Conservation (phyloP, 768 basidiomycete species). For the Pholiota molesta region DNA sequence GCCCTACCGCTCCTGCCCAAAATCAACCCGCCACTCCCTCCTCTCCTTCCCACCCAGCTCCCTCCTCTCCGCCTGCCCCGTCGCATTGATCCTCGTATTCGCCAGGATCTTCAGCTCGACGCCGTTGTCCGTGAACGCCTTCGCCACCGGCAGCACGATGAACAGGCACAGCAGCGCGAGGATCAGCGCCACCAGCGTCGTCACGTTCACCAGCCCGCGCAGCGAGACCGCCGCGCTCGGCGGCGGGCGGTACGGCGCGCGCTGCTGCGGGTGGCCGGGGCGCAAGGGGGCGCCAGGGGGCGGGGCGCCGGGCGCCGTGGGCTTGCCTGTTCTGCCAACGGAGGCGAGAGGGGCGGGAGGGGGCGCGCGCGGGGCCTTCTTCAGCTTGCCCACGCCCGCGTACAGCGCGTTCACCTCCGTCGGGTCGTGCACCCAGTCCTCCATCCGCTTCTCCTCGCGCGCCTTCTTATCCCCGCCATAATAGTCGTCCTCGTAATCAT, state of each 20-base stretch:
- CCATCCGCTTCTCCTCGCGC: slow-evolving; percentile 3
- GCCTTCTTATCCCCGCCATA: slow-evolving; percentile 14
- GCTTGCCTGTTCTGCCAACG: no score
- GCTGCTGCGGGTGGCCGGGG: background rate
- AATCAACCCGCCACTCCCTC: background rate
- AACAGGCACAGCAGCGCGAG: slow-evolving; percentile 66
- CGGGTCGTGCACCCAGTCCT: slow-evolving; percentile 7
- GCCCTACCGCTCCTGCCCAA: background rate
- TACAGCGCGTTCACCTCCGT: slow-evolving; percentile 4
- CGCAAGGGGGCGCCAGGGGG: no score
- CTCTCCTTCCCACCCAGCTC: background rate
- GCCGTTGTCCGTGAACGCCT: slow-evolving; percentile 40
- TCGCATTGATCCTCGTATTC: slow-evolving; percentile 64
- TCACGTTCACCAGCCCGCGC: slow-evolving; percentile 58
- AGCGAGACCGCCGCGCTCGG: slow-evolving; percentile 21
- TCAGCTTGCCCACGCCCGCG: background rate
- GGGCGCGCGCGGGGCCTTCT: background rate
- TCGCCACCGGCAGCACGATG: slow-evolving; percentile 72
- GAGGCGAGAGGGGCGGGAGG: no score
- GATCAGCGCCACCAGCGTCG: slow-evolving; percentile 63
- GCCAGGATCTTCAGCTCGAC: slow-evolving; percentile 48
- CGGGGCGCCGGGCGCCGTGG: no score
- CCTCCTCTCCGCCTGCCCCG: slow-evolving; percentile 55
- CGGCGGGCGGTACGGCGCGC: background rate
- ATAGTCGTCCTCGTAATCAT: slow-evolving; percentile 22